phyloP scores from a whole-genome alignment of 768 basidiomycete species.

The Megacollybia marginata region DNA sequence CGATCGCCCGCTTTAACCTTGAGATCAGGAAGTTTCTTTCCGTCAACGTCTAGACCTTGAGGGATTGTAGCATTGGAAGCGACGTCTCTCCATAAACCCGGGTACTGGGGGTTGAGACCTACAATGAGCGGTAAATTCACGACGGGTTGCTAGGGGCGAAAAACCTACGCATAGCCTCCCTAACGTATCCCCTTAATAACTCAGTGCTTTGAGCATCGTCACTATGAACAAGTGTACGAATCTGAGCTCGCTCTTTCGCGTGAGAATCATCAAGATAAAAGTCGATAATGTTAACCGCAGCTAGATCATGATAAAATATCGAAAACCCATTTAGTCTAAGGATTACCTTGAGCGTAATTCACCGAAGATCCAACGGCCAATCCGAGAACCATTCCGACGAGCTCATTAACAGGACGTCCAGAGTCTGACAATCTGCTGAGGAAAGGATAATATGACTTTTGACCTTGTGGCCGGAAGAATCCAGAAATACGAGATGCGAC shows the following conservation, averaged over 20 bases:
- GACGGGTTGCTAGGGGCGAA: constrained; percentile 15
- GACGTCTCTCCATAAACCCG: constrained; percentile 33
- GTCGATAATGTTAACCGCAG: constrained; percentile 40
- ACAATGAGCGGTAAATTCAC: not conserved
- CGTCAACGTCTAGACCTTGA: constrained; percentile 16
- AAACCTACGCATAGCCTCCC: constrained; percentile 37
- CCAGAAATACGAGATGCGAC: constrained; percentile 16
- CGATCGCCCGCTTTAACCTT: constrained; percentile 32
- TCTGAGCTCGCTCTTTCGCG: constrained; percentile 29
- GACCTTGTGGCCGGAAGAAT: constrained; percentile 20
- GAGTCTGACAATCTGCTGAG: constrained; percentile 26
- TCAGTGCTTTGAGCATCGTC: constrained; percentile 24
- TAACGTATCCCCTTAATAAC: constrained; percentile 38
- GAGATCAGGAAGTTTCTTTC: constrained; percentile 21
- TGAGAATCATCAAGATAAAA: constrained; percentile 42
- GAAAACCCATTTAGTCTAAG: not conserved
- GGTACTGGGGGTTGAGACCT: constrained; percentile 29
- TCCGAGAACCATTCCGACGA: constrained; percentile 37
- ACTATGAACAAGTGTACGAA: constrained; percentile 26
- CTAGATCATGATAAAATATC: constrained; percentile 11
- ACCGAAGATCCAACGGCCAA: constrained; percentile 41
- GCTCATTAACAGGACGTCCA: constrained; percentile 30
- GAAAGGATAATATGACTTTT: constrained; percentile 32
- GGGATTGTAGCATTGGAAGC: constrained; percentile 24
- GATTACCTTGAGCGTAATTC: constrained; percentile 35